Conservation (phyloP, 1,139 yeast species). For the Saccharomycopsis crataegensis region DNA sequence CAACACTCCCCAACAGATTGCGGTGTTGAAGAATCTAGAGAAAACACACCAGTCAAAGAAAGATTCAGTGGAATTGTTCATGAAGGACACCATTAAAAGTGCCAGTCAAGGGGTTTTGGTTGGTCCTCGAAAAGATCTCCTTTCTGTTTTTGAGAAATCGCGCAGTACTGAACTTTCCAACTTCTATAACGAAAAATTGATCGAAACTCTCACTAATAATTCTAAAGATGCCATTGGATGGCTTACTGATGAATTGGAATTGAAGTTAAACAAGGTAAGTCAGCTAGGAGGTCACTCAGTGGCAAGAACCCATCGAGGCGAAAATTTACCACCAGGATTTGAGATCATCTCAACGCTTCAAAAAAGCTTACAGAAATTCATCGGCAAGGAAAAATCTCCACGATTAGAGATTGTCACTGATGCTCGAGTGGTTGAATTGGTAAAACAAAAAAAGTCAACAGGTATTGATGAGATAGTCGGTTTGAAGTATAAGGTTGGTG, state of each 20-base stretch:
- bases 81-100: constrained; percentile 54
- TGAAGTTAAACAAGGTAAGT: constrained; percentile 25
- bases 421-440: constrained; percentile 45
- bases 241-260: constrained; percentile 50
- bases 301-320: constrained; percentile 57
- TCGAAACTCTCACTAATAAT: constrained; percentile 21
- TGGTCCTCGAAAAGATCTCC: constrained; percentile 36
- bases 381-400: not conserved
- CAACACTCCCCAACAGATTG: constrained; percentile 31
- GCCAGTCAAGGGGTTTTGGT: constrained; percentile 53
- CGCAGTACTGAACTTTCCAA: not conserved
- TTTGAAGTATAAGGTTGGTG: not conserved
- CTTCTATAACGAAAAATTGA: not conserved
- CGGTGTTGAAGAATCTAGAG: not conserved
- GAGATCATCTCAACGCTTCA: constrained; percentile 60
- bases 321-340: constrained; percentile 64
- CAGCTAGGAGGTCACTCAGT: constrained; percentile 68
- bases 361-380: constrained; percentile 39
- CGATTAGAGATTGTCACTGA: constrained; percentile 35
- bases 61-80: constrained; percentile 37
- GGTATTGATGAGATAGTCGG: constrained; percentile 2
- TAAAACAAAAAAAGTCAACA: constrained; percentile 22
- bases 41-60: too few relatives aligned
- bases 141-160: not conserved
- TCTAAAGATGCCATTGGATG: constrained; percentile 61